These are phyloP conservation scores for Plectosphaerella sp. DNA, from an alignment of 2,329 filamentous ascomycete genomes.

Conservation along the genomic window DNA sequence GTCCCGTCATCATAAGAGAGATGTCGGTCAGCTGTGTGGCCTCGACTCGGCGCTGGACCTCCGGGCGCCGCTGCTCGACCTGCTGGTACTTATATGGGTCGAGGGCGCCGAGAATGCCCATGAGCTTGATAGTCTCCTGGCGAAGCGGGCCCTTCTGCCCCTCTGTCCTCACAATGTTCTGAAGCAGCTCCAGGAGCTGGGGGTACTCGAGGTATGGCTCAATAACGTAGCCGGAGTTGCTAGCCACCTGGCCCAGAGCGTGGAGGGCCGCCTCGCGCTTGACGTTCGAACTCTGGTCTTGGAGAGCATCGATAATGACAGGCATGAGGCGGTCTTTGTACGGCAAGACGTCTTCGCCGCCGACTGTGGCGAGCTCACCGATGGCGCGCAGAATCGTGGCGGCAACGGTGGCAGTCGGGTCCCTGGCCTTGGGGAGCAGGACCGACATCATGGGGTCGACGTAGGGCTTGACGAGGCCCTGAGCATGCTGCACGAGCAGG, in stretches of 20 bases:
- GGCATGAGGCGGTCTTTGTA: slow-evolving; percentile 94
- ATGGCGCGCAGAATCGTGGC: slow-evolving; percentile 94
- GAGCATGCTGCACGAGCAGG: slow-evolving; percentile 87
- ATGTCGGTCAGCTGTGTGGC: slow-evolving; percentile 78
- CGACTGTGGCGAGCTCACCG: slow-evolving; percentile 88
- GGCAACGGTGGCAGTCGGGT: slow-evolving; percentile 80
- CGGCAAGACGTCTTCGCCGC: slow-evolving; percentile 86
- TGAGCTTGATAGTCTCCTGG: slow-evolving; percentile 92
- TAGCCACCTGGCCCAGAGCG: slow-evolving; percentile 86
- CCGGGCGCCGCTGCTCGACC: slow-evolving; percentile 83
- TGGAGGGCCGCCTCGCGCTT: slow-evolving; percentile 90
- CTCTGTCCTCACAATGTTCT: slow-evolving; percentile 91
- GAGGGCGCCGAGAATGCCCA: slow-evolving; percentile 90
- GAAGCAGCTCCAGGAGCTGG: slow-evolving; percentile 84
- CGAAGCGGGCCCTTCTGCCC: slow-evolving; percentile 75
- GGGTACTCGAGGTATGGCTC: slow-evolving; percentile 94
- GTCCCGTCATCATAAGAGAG: slow-evolving; percentile 93
- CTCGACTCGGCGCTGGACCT: slow-evolving; percentile 65
- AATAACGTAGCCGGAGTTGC: slow-evolving; percentile 97
- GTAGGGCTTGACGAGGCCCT: slow-evolving; percentile 89
- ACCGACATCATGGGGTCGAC: slow-evolving; percentile 95
- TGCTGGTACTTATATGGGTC: slow-evolving; percentile 97
- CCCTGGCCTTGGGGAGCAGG: slow-evolving; percentile 86
- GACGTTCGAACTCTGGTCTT: slow-evolving; percentile 84
- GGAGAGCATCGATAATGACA: slow-evolving; percentile 86